phyloP scores from a whole-genome alignment of 345 rosid species.

The Camelina neglecta region DNA sequence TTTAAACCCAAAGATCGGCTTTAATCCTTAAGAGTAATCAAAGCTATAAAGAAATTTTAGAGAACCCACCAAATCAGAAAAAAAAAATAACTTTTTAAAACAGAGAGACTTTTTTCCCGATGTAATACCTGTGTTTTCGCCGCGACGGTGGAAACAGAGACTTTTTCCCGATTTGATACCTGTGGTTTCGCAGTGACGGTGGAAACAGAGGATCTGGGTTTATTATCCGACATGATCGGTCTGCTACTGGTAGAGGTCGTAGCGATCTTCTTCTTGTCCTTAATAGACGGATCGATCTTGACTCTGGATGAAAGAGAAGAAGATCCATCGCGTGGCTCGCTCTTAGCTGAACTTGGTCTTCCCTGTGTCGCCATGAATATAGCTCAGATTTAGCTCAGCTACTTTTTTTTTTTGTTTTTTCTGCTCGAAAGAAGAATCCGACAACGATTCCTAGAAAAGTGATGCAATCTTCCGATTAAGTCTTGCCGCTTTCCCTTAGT shows the following conservation, averaged over 20 bases:
- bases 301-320: conserved; percentile 46
- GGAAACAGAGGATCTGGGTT: conserved; percentile 53
- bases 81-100: not conserved
- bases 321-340: conserved; percentile 59
- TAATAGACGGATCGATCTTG: conserved; percentile 50
- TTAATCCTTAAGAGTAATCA: not conserved
- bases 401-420: not conserved
- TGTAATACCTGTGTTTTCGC: conserved; percentile 59
- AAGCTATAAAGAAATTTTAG: not conserved
- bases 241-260: conserved; percentile 46
- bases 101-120: no score
- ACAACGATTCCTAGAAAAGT: conserved; percentile 9
- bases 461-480: conserved; percentile 9
- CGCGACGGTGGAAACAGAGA: conserved; percentile 44
- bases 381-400: conserved; percentile 21
- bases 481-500: conserved; percentile 29
- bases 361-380: conserved; percentile 55
- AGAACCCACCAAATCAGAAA: conserved; percentile 25
- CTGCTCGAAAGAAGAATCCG: not conserved
- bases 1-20: not conserved
- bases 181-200: conserved; percentile 52
- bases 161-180: conserved; percentile 47
- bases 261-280: conserved; percentile 59
- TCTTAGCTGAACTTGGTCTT: conserved; percentile 54
- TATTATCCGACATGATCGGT: conserved; percentile 49